These are phyloP conservation scores for Ailanthus altissimus DNA, from an alignment of 345 rosid genomes.

Conservation along the genomic window DNA sequence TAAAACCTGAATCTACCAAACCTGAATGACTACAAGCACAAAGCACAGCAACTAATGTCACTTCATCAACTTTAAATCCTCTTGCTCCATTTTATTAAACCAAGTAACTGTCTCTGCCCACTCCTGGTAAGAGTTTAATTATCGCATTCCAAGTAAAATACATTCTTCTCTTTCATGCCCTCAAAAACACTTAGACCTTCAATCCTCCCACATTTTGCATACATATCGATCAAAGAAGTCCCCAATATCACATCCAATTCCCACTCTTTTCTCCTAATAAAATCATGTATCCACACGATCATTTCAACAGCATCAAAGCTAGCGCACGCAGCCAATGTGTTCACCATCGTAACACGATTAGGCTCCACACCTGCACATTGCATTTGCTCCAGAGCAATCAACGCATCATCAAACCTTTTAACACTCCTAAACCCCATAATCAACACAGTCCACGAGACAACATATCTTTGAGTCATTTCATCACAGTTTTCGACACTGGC, in stretches of 20 bases:
- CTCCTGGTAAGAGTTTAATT: slow-evolving; percentile 43
- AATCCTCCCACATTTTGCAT: slow-evolving; percentile 50
- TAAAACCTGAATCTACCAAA: slow-evolving; percentile 43
- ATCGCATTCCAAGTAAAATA: slow-evolving; percentile 52
- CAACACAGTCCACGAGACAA: slow-evolving; percentile 59
- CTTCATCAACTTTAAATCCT: slow-evolving; percentile 43
- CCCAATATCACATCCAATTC: slow-evolving; percentile 61
- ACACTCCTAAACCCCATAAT: slow-evolving; percentile 42
- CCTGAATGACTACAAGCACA: slow-evolving; percentile 60
- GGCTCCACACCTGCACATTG: slow-evolving; percentile 45
- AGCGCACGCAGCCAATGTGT: slow-evolving; percentile 49
- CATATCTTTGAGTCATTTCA: slow-evolving; percentile 53
- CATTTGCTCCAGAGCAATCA: slow-evolving; percentile 59
- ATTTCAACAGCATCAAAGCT: slow-evolving; percentile 47
- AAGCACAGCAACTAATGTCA: slow-evolving; percentile 50
- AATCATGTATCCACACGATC: slow-evolving; percentile 62
- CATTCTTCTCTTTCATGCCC: slow-evolving; percentile 50
- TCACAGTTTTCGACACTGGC: slow-evolving; percentile 42
- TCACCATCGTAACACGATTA: slow-evolving; percentile 62
- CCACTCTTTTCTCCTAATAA: slow-evolving; percentile 42
- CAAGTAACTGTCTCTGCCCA: slow-evolving; percentile 46
- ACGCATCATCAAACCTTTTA: slow-evolving; percentile 40
- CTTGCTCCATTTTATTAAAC: slow-evolving; percentile 49
- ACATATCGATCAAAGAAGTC: slow-evolving; percentile 56
- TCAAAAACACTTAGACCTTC: slow-evolving; percentile 42